Evolutionary conservation across 1,284 basidiomycete species (phyloP).

Genomic region (Wallemia ichthyophaga): DNA sequence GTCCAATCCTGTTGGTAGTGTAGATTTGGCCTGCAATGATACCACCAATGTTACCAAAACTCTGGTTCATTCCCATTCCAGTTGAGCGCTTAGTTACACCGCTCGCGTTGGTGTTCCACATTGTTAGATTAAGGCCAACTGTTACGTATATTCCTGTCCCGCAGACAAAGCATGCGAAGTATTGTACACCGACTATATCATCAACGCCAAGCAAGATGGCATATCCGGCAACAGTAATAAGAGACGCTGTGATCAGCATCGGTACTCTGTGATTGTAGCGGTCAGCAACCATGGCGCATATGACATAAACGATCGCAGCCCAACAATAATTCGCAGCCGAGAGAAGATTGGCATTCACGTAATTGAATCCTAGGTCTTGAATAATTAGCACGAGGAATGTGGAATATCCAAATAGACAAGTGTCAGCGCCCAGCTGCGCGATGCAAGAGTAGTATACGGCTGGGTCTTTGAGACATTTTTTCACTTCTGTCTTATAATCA

Average conservation of each 20-base stretch:
- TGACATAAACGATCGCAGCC: neutral
- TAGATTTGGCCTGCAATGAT: neutral
- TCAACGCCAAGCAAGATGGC: neutral
- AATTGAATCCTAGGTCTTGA: neutral
- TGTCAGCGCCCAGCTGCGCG: neutral
- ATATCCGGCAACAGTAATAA: neutral
- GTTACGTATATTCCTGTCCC: neutral
- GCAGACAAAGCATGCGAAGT: neutral
- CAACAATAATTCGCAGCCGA: neutral
- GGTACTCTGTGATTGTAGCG: neutral
- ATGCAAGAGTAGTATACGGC: neutral
- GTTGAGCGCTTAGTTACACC: neutral
- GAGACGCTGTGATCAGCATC: neutral
- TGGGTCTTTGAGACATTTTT: neutral
- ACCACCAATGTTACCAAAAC: neutral
- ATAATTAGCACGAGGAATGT: neutral
- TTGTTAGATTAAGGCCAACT: neutral
- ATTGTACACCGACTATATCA: neutral
- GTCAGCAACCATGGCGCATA: neutral
- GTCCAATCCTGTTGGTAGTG: neutral
- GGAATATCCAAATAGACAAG: neutral
- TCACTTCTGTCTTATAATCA: neutral
- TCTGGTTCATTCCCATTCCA: neutral
- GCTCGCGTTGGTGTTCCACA: neutral
- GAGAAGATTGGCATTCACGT: neutral